Evolutionary conservation across 441 rosid genomes (phyloP).

Genomic region (Manihot esculenta): DNA sequence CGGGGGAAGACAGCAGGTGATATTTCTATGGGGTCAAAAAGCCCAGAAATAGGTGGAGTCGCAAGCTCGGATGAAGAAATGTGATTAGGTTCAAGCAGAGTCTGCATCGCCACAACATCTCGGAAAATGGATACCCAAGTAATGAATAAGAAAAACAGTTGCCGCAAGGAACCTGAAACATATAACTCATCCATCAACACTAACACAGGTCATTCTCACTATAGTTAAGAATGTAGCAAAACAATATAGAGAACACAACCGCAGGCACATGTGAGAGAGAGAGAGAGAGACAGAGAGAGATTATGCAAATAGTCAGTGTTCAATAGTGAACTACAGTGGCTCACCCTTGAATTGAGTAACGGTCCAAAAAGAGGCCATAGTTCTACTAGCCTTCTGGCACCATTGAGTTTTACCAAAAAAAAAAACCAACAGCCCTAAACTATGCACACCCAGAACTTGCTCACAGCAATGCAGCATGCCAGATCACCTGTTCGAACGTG

Average conservation of each 20-base stretch:
- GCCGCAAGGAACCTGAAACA: slow-evolving; percentile 62
- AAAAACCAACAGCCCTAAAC: slow-evolving; percentile 30
- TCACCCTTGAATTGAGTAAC: slow-evolving; percentile 46
- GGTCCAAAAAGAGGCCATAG: slow-evolving; percentile 47
- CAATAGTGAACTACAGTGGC: slow-evolving; percentile 16
- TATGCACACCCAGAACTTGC: slow-evolving; percentile 26
- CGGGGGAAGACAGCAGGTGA: slow-evolving; percentile 82
- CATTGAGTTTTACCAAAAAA: slow-evolving; percentile 45
- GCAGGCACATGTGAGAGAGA: background rate
- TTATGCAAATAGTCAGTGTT: background rate
- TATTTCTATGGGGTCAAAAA: slow-evolving; percentile 85
- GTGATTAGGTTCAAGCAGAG: slow-evolving; percentile 41
- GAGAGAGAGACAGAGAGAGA: background rate
- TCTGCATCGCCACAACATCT: slow-evolving; percentile 52
- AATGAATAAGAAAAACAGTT: slow-evolving; percentile 50
- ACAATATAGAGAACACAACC: background rate
- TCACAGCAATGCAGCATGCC: slow-evolving; percentile 23
- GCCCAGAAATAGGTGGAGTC: slow-evolving; percentile 63
- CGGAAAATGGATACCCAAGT: slow-evolving; percentile 67
- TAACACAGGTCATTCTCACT: slow-evolving; percentile 6
- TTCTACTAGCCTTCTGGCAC: slow-evolving; percentile 46
- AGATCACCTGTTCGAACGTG: slow-evolving; percentile 32
- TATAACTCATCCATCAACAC: slow-evolving; percentile 27
- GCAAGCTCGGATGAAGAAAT: slow-evolving; percentile 59
- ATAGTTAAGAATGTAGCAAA: background rate